Conservation (phyloP, 306 rosid genomes). For the Dalbergia oliveri region DNA sequence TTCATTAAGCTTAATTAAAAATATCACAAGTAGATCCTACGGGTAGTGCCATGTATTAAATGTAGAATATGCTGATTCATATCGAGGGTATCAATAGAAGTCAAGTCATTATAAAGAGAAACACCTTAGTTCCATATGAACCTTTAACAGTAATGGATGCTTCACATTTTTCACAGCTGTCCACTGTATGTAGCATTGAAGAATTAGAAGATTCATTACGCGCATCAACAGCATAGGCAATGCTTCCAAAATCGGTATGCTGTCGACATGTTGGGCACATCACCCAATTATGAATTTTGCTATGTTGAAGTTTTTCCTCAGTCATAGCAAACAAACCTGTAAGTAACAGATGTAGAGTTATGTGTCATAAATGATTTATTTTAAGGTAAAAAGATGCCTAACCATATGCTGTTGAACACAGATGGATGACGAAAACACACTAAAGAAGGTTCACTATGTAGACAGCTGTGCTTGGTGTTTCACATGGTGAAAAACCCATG, state of each 20-base stretch:
- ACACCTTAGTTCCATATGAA: constrained; percentile 95
- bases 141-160: constrained; percentile 76
- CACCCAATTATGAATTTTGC: constrained; percentile 78
- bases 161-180: constrained; percentile 65
- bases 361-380: constrained; percentile 21
- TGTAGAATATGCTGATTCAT: constrained; percentile 30
- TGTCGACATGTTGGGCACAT: constrained; percentile 98
- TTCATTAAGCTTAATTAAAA: background rate
- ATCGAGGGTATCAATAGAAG: constrained; percentile 34
- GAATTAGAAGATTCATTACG: constrained; percentile 61
- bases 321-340: constrained; percentile 93
- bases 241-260: constrained; percentile 83
- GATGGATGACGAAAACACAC: constrained; percentile 20
- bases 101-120: constrained; percentile 14
- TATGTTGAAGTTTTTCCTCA: constrained; percentile 63
- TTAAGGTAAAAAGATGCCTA: constrained; percentile 28
- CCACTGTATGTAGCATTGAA: constrained; percentile 50
- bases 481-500: constrained; percentile 25
- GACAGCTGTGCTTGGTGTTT: constrained; percentile 8
- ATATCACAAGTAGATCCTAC: constrained; percentile 17
- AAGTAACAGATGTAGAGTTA: constrained; percentile 34
- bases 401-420: constrained; percentile 24
- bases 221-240: constrained; percentile 87
- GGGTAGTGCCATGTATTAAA: background rate
- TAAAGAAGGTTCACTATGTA: background rate